Evolutionary conservation across 106 monocot genomes (phyloP), one percentile per base, ranked within the genome.

Genomic region (Narthecium ossifragum): DNA sequence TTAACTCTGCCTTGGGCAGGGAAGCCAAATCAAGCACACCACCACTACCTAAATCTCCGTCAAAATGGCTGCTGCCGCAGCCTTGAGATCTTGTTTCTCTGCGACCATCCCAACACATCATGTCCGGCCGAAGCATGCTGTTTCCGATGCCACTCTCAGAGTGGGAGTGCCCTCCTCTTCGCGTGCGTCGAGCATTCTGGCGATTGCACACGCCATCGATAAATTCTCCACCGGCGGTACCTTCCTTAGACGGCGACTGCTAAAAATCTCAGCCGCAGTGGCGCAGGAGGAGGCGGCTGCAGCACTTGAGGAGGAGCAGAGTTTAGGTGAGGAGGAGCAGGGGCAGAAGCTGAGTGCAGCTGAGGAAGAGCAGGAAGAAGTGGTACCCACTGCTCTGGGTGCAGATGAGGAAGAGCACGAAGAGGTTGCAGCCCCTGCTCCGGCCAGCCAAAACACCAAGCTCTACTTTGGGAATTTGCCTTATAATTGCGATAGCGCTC

Each of bases 401-500:
- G n/a, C n/a, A n/a, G n/a, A n/a, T n/a, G n/a, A n/a, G n/a, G n/a
- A n/a, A n/a, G n/a, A n/a, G n/a, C n/a, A n/a, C n/a, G n/a, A n/a
- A 10, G 67, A 29, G 5, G 60, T 9, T 15, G 52, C 17, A 4
- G 61, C 29, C 0, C 61, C 38, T 5, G 38, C 36, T 17, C 53
- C n/a, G 6, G 26, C 50, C 17, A 2, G 26, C 3, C 64, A 61
- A 34, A 83, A 63, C 60, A 85, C 93, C 2, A 94, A 94, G 64
- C 80, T 94, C 9, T 94, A 94, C 59, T 94, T 94, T 27, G 93
- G 93, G 1, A 93, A 94, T 52, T 64, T 96, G 70, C 90, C 90
- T 4, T 94, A 96, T 40, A 86, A 87, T 39, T 96, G 90, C 27
- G 90, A 96, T 58, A 96, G 90, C 38, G 86, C 90, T 0, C 86